Evolutionary conservation across 805 yeast genomes (phyloP), one percentile per base, ranked within the genome.

Genomic region (Ogataea nonfermentans): DNA sequence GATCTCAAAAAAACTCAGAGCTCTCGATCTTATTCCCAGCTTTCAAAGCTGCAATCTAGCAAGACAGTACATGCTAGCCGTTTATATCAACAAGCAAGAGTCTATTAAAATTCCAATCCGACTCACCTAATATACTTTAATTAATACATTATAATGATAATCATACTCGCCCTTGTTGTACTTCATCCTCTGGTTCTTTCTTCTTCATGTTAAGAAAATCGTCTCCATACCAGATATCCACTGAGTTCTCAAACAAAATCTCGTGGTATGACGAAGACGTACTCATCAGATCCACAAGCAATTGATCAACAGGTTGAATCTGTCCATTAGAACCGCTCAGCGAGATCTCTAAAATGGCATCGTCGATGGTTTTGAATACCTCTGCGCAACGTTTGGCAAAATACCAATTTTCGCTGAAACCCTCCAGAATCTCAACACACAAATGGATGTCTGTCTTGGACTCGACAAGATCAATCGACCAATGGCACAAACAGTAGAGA

Each of bases 31-130:
- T 39, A 56, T 78, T 12, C 88, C 88, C 1, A 71, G 71, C 39
- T 81, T 81, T 56, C 85, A 81, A 49, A 73, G 71, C 35, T 82
- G 88, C 57, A 59, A 76, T 40, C 65, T 79, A n/a, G 73, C 81
- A 4, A 67, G 88, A 53, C 57, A 72, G 12, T 81, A 82, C 55
- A 67, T 74, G 43, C 13, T 58, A 17, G 22, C 22, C 5, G 34
- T 56, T 5, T 38, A 40, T 12, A 49, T 41, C 12, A 40, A 33
- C 12, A 35, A 37, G 11, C 25, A 20, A 13, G 14, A 26, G 6
- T 25, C 29, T 2, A 10, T 41, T 9, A 22, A 24, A 16, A 13
- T 40, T 24, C 48, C 48, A 3, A 38, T 48, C 20, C 29, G 31
- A 13, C 40, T 47, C 24, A 32, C 17, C 6, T 38, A 16, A 28